Conservation (phyloP, 805 yeast genomes). For the Candida germanica region DNA sequence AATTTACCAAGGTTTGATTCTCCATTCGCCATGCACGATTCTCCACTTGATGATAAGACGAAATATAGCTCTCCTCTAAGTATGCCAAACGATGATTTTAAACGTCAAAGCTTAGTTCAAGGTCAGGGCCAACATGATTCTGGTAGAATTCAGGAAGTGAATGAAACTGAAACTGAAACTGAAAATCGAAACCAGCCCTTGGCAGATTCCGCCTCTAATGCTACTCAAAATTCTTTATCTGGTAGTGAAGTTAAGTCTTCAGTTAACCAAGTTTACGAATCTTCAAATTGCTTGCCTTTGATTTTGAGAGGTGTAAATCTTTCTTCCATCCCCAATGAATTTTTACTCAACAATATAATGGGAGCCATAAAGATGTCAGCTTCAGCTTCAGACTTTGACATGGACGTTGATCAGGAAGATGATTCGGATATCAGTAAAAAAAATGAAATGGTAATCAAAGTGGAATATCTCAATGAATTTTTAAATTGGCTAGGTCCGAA, state of each 20-base stretch:
- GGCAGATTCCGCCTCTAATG: neutral
- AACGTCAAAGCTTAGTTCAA: neutral
- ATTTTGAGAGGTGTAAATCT: slow-evolving; percentile 62
- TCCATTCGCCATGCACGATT: slow-evolving; percentile 13
- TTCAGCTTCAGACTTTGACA: slow-evolving; percentile 25
- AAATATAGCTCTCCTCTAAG: slow-evolving; percentile 13
- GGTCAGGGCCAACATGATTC: neutral
- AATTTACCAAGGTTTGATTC: slow-evolving; percentile 16
- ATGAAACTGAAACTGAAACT: neutral
- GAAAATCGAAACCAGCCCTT: too few relatives aligned
- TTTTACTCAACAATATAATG: slow-evolving; percentile 35
- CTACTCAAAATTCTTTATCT: neutral
- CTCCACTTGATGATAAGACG: slow-evolving; percentile 13
- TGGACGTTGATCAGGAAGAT: slow-evolving; percentile 35
- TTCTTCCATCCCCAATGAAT: slow-evolving; percentile 55
- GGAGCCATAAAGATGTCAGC: slow-evolving; percentile 16
- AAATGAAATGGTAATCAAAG: slow-evolving; percentile 29
- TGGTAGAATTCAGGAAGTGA: neutral
- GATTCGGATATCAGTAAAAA: slow-evolving; percentile 27
- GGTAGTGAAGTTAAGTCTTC: neutral
- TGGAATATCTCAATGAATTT: slow-evolving; percentile 28
- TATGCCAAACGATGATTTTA: slow-evolving; percentile 12
- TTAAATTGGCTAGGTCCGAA: slow-evolving; percentile 41
- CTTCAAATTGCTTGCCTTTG: slow-evolving; percentile 65
- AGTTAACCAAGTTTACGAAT: slow-evolving; percentile 20